Evolutionary conservation across 163 green algal genomes (phyloP).

Genomic region (Volvox carteri): DNA sequence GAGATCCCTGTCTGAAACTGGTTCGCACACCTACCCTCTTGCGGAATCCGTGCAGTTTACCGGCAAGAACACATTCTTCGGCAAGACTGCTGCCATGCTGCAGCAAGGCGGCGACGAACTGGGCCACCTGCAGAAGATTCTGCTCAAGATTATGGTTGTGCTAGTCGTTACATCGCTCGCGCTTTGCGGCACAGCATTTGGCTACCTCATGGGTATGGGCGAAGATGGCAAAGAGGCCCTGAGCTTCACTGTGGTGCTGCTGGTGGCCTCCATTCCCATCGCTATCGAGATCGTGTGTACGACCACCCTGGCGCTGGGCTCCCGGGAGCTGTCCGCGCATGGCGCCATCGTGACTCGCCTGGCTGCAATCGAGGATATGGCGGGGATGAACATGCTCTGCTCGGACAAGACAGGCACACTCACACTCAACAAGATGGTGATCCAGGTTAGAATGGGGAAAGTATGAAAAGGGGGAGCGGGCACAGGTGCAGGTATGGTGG

Average conservation of each 20-base stretch:
- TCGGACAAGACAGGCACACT: constrained; percentile 95
- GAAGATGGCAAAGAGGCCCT: constrained; percentile 65
- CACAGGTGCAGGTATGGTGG: no score
- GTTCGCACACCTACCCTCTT: no score
- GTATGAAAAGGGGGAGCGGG: background rate
- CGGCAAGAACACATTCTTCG: constrained; percentile 93
- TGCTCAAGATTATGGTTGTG: constrained; percentile 83
- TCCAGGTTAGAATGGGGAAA: constrained; percentile 68
- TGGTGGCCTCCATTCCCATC: constrained; percentile 92
- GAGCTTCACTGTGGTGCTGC: constrained; percentile 80
- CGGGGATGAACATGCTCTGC: constrained; percentile 95
- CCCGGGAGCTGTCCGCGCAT: constrained; percentile 69
- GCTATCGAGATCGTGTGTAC: constrained; percentile 93
- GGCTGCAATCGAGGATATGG: constrained; percentile 92
- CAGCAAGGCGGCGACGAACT: constrained; percentile 75
- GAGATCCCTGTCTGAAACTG: no score
- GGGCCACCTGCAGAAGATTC: constrained; percentile 91
- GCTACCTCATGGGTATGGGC: constrained; percentile 69
- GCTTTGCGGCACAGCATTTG: constrained; percentile 72
- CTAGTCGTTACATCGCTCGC: constrained; percentile 68
- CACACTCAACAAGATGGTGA: constrained; percentile 96
- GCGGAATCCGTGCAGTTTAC: constrained; percentile 83
- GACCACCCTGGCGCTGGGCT: constrained; percentile 87
- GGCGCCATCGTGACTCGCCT: constrained; percentile 92
- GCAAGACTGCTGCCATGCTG: constrained; percentile 92